Conservation (phyloP, 2,329 filamentous ascomycete genomes). For the Seiridium unicorne region DNA sequence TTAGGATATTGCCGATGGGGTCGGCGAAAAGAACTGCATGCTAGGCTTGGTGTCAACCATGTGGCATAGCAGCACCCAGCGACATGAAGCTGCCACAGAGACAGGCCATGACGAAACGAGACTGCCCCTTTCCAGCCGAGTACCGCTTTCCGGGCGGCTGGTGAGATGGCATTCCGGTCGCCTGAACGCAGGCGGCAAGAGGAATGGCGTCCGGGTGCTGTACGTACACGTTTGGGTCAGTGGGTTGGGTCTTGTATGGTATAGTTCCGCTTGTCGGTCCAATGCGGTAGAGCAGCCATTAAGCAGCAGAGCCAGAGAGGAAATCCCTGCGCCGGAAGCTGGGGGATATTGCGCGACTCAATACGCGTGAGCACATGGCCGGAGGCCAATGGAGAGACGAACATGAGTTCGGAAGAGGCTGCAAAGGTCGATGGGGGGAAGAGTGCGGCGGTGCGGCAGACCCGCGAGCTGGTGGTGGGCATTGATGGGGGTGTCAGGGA, state of each 20-base stretch:
- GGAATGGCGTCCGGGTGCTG: neutral
- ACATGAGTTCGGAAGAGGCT: neutral
- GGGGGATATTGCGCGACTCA: slow-evolving; percentile 29
- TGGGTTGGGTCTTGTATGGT: neutral
- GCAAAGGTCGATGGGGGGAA: neutral
- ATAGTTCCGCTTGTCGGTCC: neutral
- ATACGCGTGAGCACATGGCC: slow-evolving; percentile 21
- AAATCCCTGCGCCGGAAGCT: neutral
- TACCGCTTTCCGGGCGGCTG: neutral
- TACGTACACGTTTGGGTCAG: neutral
- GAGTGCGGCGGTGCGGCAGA: slow-evolving; percentile 2
- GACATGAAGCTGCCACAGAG: neutral
- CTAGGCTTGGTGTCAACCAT: too few relatives aligned
- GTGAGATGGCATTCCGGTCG: neutral
- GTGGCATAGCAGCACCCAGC: too few relatives aligned
- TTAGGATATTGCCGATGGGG: too few relatives aligned
- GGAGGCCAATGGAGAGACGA: neutral
- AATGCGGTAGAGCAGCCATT: neutral
- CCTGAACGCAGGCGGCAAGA: neutral
- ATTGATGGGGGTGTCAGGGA: slow-evolving; percentile 19
- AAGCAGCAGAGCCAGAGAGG: neutral
- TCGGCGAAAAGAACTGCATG: too few relatives aligned
- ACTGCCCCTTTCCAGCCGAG: neutral
- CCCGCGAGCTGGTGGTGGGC: slow-evolving; percentile 16
- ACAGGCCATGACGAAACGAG: neutral